Percentiles rank a stretch among this genome's conserved stretches.
phyloP scores from a whole-genome alignment of 2,329 filamentous ascomycete species.

The Scytalidium lignicola region DNA sequence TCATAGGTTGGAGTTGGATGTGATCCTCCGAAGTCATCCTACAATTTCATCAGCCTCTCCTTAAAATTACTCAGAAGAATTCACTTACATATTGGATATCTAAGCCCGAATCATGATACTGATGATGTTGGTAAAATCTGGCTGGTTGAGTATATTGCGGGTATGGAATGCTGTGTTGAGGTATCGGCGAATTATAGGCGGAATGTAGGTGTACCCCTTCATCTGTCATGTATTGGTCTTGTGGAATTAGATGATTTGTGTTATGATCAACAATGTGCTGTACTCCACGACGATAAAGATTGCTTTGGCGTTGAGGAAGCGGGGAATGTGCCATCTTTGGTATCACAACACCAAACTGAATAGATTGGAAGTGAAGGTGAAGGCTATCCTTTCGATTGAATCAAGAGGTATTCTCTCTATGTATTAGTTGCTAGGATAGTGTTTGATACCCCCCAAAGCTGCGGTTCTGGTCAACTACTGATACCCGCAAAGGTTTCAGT shows the following conservation, averaged over 20 bases:
- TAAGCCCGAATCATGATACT: slow-evolving; percentile 18
- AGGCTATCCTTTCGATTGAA: background rate
- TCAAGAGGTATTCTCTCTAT: background rate
- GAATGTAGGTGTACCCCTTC: slow-evolving; percentile 19
- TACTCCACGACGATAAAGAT: slow-evolving; percentile 36
- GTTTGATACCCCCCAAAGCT: background rate
- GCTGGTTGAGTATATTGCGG: slow-evolving; percentile 14
- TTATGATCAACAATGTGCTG: slow-evolving; percentile 42
- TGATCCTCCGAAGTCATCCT: slow-evolving; percentile 17
- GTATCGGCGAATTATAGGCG: slow-evolving; percentile 21
- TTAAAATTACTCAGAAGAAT: background rate
- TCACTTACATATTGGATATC: slow-evolving; percentile 23
- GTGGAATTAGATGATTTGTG: slow-evolving; percentile 24
- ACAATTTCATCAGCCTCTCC: slow-evolving; percentile 9
- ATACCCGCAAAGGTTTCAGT: background rate
- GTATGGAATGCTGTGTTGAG: slow-evolving; percentile 14
- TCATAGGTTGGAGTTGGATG: slow-evolving; percentile 21
- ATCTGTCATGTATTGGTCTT: slow-evolving; percentile 20
- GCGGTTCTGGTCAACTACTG: background rate
- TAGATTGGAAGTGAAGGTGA: background rate
- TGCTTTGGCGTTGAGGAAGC: slow-evolving; percentile 35
- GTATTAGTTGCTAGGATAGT: background rate
- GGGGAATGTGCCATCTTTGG: slow-evolving; percentile 40
- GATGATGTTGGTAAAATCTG: slow-evolving; percentile 23
- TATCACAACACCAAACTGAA: slow-evolving; percentile 27